Base-by-base conservation (phyloP, 192 early-diverging fungal species). In the Piromyces finnis region DNA sequence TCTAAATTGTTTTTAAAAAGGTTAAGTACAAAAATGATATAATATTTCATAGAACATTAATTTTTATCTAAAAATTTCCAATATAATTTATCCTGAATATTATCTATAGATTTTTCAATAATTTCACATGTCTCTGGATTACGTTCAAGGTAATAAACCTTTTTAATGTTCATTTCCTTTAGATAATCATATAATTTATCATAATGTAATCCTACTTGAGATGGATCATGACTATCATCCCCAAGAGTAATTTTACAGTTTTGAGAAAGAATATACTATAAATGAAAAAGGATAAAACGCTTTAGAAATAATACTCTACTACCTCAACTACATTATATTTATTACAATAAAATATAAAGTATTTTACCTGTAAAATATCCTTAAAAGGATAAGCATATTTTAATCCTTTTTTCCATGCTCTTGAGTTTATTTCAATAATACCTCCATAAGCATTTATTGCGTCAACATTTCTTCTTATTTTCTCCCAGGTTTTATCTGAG, bases 221-320 rank as follows among this genome's bases (percentile, higher is more conserved):
- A 79, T 27, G 94, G 94, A 13, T 95, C 96, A 82, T 99, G 97
- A 77, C 92, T 92, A 85, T 99, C 97, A 81, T 99, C 97, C 13
- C 94, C 94, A 5, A 99, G 84, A 5, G 95, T 96, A 68, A 97
- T 89, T 28, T 87, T 88, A 15, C 94, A 93, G 36, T 89, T 90
- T 35, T 89, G 59, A 7, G 88, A 27, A 18, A 93, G 93, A 84
- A 93, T 91, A 82, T 92, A 84, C 79, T 84, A 22, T 77, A 85
- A 77, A 81, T 36, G 26, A 78, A 78, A 79, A n/a, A n/a, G n/a
- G n/a, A n/a, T n/a, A n/a, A n/a, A n/a, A n/a, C n/a, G n/a, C n/a
- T n/a, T n/a, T n/a, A n/a, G n/a, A 13, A 36, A 82, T 59, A 28
- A 5, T 80, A 81, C 39, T 78, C 0, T 77, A n/a, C 78, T 22